Percentiles rank a stretch among this genome's conserved stretches.
Conservation (phyloP, 495 filamentous ascomycete genomes). For the Podospora fimiseda region DNA sequence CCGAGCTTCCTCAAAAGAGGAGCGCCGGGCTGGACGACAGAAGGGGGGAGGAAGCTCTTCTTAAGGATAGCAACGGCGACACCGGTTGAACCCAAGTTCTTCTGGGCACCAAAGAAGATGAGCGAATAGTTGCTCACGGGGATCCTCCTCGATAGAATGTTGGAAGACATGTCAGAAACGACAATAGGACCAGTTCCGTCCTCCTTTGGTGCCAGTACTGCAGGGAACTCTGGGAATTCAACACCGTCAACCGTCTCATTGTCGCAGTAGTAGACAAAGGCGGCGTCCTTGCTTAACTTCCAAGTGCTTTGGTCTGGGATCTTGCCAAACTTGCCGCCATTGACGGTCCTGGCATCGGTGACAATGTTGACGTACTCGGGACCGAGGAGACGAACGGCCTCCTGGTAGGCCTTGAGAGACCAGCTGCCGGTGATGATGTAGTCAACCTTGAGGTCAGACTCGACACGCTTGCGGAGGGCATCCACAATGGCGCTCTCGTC, state of each 20-base stretch:
- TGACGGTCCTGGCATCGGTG: constrained; percentile 59
- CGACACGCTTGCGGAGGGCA: constrained; percentile 53
- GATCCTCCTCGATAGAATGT: constrained; percentile 57
- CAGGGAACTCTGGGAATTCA: constrained; percentile 78
- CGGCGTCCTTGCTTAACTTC: constrained; percentile 67
- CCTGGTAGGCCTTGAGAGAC: constrained; percentile 87
- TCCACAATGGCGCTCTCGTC: constrained; percentile 47
- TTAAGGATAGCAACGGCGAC: constrained; percentile 77
- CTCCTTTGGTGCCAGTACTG: constrained; percentile 47
- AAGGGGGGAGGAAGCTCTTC: constrained; percentile 66
- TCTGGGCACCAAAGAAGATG: constrained; percentile 81
- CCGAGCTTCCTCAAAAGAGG: constrained; percentile 65
- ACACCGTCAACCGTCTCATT: constrained; percentile 95
- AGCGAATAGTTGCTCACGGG: constrained; percentile 67
- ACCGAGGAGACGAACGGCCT: constrained; percentile 70
- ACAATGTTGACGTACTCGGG: constrained; percentile 73
- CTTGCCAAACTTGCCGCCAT: constrained; percentile 79
- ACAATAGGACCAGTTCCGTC: constrained; percentile 59
- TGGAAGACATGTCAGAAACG: constrained; percentile 83
- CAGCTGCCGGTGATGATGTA: constrained; percentile 92
- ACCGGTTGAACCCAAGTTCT: constrained; percentile 82
- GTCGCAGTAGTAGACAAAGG: constrained; percentile 85
- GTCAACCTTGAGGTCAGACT: constrained; percentile 67
- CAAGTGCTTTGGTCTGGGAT: constrained; percentile 73
- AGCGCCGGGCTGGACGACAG: constrained; percentile 49